A percentile compares a stretch with the other conserved stretches of the same genome.
These are phyloP conservation scores for Waltergamsia citrina DNA, from an alignment of 2,329 filamentous ascomycete species.

Conservation along the genomic window DNA sequence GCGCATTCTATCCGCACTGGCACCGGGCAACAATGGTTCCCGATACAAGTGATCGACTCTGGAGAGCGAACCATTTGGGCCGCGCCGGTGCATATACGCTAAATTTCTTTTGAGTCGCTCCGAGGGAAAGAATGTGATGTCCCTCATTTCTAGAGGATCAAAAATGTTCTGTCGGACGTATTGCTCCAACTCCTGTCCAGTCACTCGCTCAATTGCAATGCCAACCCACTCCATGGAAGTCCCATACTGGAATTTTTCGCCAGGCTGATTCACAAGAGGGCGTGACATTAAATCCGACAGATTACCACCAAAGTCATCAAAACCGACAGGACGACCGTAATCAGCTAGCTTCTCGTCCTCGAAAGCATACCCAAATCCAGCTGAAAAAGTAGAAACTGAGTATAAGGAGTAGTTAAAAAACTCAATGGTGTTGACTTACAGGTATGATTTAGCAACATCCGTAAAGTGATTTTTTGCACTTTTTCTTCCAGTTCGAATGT, in stretches of 20 bases:
- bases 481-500: slow-evolving; percentile 27
- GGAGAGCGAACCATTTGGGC: slow-evolving; percentile 28
- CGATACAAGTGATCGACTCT: slow-evolving; percentile 43
- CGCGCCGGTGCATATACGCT: slow-evolving; percentile 46
- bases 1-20: too few species aligned
- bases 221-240: slow-evolving; percentile 49
- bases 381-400: too few species aligned
- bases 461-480: slow-evolving; percentile 38
- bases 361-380: slow-evolving; percentile 49
- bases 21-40: too few species aligned
- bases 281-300: slow-evolving; percentile 40
- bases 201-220: slow-evolving; percentile 33
- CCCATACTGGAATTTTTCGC: slow-evolving; percentile 27
- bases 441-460: slow-evolving; percentile 42
- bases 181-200: slow-evolving; percentile 31
- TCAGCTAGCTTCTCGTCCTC: slow-evolving; percentile 38
- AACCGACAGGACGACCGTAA: slow-evolving; percentile 35
- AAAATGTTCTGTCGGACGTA: slow-evolving; percentile 40
- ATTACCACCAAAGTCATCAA: slow-evolving; percentile 54
- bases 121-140: slow-evolving; percentile 48
- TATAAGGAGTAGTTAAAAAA: too few species aligned
- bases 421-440: too few species aligned
- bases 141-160: slow-evolving; percentile 33
- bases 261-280: slow-evolving; percentile 55
- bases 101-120: slow-evolving; percentile 42